Percentiles rank a stretch among this genome's conserved stretches.
Evolutionary conservation across 768 basidiomycete genomes (phyloP).

Genomic region (Gyrodon lividus): DNA sequence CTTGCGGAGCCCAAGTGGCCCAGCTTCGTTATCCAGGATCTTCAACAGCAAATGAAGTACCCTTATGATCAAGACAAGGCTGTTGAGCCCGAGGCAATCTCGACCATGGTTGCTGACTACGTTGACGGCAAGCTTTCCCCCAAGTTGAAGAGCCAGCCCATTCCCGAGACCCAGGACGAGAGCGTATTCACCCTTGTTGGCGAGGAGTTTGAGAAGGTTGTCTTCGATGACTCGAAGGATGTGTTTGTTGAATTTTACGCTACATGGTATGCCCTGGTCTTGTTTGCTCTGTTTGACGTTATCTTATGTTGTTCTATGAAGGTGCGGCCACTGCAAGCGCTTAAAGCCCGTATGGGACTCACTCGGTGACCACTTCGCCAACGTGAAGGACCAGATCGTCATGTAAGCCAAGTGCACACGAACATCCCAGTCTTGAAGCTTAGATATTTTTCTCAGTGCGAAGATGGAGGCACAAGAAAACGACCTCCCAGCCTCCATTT

Average conservation of each 20-base stretch:
- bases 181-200: constrained; percentile 82
- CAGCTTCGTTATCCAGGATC: constrained; percentile 88
- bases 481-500: constrained; percentile 84
- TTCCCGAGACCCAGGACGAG: constrained; percentile 82
- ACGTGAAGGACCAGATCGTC: constrained; percentile 67
- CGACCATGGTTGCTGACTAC: constrained; percentile 62
- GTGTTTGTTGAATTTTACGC: constrained; percentile 98
- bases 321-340: constrained; percentile 96
- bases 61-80: constrained; percentile 73
- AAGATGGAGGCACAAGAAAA: constrained; percentile 98
- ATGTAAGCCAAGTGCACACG: constrained; percentile 54
- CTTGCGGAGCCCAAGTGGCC: constrained; percentile 87
- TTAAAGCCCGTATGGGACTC: constrained; percentile 93
- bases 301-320: constrained; percentile 24
- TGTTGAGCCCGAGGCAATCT: constrained; percentile 55
- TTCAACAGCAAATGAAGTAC: constrained; percentile 83
- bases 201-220: constrained; percentile 84
- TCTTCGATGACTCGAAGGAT: constrained; percentile 86
- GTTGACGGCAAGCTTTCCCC: constrained; percentile 73
- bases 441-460: constrained; percentile 50
- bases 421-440: not conserved
- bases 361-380: constrained; percentile 80
- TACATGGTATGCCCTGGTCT: constrained; percentile 67
- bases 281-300: not conserved
- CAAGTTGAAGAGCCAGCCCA: constrained; percentile 84